Base-by-base conservation (phyloP, 345 rosid genomes). In the Barbarea vulgaris region DNA sequence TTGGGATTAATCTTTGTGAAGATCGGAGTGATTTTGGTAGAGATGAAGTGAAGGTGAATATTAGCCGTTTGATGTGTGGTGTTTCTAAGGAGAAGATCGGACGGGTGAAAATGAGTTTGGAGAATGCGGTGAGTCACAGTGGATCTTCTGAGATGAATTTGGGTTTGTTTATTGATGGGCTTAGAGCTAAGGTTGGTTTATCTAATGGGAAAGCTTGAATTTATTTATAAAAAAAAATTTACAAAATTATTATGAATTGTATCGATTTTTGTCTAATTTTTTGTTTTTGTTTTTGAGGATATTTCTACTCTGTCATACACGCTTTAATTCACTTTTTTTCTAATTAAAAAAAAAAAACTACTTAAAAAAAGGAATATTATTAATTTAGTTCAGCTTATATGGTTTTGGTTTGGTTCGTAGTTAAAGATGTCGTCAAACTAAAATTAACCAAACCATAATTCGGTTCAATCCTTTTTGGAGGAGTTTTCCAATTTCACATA, bases 1-100 rank as follows among this genome's bases (percentile, higher is more conserved):
- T 85, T 8, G 98, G 96, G 63, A 78, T 87, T 59, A 87, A 90
- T 73, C 70, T 94, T 73, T 67, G 82, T 25, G 73, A 78, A 21
- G 77, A 85, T 42, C 54, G 52, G 50, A 77, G 44, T 13, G 9
- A 25, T 37, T 47, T 85, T 64, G 79, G 70, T 0, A 82, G 73
- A 63, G 85, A 84, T 33, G 85, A 88, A 17, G 87, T 85, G 36
- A 53, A 70, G 6, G 53, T 19, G 22, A 90, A 84, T 31, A 69
- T 88, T 41, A 66, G 66, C 68, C 79, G 81, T 82, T 57, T 84
- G 85, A 87, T 90, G 88, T 52, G 77, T 58, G 85, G 82, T 63
- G 62, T 84, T 28, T 78, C 83, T 31, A 68, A 74, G 12, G 83
- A 77, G 17, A 79, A 80, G 51, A 68, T 83, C 69, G 83, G 69